phyloP scores from a whole-genome alignment of 2,329 filamentous ascomycete species.

The Penicillium frequentans region DNA sequence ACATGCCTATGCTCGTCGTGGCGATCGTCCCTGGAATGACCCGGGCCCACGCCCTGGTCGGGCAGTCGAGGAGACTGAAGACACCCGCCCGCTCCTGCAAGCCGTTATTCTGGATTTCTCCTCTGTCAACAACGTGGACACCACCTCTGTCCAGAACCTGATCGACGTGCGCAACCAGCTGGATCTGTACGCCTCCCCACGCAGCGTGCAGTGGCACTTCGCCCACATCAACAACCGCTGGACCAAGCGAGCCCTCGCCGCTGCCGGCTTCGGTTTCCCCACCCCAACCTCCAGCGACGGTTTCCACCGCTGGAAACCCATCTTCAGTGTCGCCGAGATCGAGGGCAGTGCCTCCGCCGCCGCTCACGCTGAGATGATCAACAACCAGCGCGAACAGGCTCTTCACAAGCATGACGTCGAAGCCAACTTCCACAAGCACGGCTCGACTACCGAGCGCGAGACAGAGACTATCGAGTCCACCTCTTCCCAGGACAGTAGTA shows the following conservation, averaged over 20 bases:
- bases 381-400: slow-evolving; percentile 54
- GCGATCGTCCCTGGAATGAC: slow-evolving; percentile 94
- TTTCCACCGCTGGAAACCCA: slow-evolving; percentile 80
- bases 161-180: slow-evolving; percentile 95
- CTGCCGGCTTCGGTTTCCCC: slow-evolving; percentile 86
- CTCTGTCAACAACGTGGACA: slow-evolving; percentile 89
- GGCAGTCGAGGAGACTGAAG: slow-evolving; percentile 39
- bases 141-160: slow-evolving; percentile 86
- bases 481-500: slow-evolving; percentile 29
- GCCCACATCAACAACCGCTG: slow-evolving; percentile 91
- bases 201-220: slow-evolving; percentile 90
- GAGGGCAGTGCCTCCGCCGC: slow-evolving; percentile 70
- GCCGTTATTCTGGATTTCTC: slow-evolving; percentile 94
- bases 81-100: slow-evolving; percentile 68
- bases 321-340: slow-evolving; percentile 89
- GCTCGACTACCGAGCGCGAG: slow-evolving; percentile 32
- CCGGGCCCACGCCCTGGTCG: slow-evolving; percentile 67
- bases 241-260: slow-evolving; percentile 86
- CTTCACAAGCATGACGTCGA: slow-evolving; percentile 28
- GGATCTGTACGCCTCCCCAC: slow-evolving; percentile 77
- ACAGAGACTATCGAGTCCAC: slow-evolving; percentile 29
- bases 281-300: slow-evolving; percentile 54
- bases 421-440: slow-evolving; percentile 31
- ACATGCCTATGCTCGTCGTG: slow-evolving; percentile 61
- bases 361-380: slow-evolving; percentile 63